phyloP scores from a whole-genome alignment of 768 basidiomycete species.

The Plicaturopsis crispa region DNA sequence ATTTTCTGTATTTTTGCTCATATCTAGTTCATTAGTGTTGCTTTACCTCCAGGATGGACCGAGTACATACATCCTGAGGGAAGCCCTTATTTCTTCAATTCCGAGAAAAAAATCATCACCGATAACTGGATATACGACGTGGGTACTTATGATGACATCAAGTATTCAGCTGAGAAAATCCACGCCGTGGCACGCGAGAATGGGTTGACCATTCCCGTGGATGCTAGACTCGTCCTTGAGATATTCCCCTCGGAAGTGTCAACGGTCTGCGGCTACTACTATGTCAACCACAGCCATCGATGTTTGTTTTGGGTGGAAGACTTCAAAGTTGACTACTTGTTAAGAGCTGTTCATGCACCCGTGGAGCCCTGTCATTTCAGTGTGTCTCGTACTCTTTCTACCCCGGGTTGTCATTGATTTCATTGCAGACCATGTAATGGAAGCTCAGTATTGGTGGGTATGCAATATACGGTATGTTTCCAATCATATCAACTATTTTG shows the following conservation, averaged over 20 bases:
- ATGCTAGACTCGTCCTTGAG: slow-evolving; percentile 39
- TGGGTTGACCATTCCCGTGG: slow-evolving; percentile 9
- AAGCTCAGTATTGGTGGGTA: slow-evolving; percentile 30
- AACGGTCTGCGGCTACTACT: slow-evolving; percentile 38
- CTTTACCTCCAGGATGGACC: slow-evolving; percentile 18
- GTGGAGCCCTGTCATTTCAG: slow-evolving; percentile 30
- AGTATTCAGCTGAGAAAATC: slow-evolving; percentile 20
- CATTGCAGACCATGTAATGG: slow-evolving; percentile 21
- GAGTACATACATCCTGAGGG: slow-evolving; percentile 21
- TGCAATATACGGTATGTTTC: too few species aligned
- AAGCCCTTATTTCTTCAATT: slow-evolving; percentile 22
- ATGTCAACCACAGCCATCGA: slow-evolving; percentile 38
- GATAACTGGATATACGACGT: slow-evolving; percentile 43
- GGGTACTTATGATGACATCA: slow-evolving; percentile 23
- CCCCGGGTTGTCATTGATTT: neutral
- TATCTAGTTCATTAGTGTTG: too few species aligned
- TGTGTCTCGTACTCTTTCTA: slow-evolving; percentile 16
- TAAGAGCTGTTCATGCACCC: slow-evolving; percentile 28
- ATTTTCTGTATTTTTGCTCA: too few species aligned
- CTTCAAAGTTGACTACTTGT: slow-evolving; percentile 23
- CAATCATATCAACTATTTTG: too few species aligned
- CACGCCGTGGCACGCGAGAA: slow-evolving; percentile 12
- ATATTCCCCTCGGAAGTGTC: slow-evolving; percentile 16
- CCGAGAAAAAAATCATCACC: slow-evolving; percentile 39
- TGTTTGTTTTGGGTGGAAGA: slow-evolving; percentile 49